Evolutionary conservation across 2,329 filamentous ascomycete species (phyloP).

Genomic region (Fonsecaea erecta): DNA sequence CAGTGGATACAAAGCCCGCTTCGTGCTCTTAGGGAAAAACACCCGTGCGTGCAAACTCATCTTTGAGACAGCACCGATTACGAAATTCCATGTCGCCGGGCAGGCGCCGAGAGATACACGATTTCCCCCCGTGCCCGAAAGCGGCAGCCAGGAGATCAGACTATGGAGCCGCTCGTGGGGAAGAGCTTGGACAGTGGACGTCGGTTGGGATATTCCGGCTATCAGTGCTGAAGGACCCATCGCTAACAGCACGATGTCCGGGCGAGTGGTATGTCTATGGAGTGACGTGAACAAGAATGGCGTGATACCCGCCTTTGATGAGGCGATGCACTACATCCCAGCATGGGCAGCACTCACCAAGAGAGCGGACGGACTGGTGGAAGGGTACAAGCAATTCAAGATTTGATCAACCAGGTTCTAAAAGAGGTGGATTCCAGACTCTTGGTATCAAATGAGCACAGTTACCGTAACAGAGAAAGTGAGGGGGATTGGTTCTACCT

Average conservation of each 20-base stretch:
- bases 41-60: conserved; percentile 77
- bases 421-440: not conserved
- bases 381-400: conserved; percentile 73
- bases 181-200: conserved; percentile 74
- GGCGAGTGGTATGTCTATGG: conserved; percentile 79
- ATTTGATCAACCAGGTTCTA: conserved; percentile 45
- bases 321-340: conserved; percentile 75
- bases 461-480: not conserved
- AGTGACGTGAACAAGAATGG: conserved; percentile 76
- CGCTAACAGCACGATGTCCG: conserved; percentile 56
- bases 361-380: conserved; percentile 75
- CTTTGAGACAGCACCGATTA: conserved; percentile 68
- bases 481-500: not conserved
- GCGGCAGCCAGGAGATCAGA: conserved; percentile 69
- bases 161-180: conserved; percentile 85
- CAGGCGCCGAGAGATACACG: conserved; percentile 64
- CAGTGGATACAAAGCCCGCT: conserved; percentile 57
- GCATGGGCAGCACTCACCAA: conserved; percentile 81
- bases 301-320: conserved; percentile 80
- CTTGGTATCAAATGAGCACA: not conserved
- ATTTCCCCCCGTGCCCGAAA: conserved; percentile 66
- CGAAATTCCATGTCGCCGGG: conserved; percentile 66
- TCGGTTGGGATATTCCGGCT: conserved; percentile 62
- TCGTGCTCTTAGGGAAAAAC: conserved; percentile 72
- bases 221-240: conserved; percentile 19